Conservation (phyloP, 768 basidiomycete species). For the Tylopilus cervinicoccineus region DNA sequence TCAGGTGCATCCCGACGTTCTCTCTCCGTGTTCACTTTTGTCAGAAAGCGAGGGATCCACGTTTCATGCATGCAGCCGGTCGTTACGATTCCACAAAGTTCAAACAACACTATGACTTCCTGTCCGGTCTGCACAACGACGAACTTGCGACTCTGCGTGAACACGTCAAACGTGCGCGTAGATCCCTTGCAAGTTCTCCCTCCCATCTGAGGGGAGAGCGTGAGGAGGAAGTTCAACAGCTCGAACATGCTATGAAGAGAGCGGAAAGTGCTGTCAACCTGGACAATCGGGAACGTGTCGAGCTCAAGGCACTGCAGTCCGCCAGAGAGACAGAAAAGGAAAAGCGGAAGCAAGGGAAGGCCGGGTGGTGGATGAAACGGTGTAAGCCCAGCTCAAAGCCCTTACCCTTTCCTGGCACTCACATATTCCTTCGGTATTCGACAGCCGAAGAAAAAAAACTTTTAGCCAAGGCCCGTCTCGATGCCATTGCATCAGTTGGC, state of each 20-base stretch:
- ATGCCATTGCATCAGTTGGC: conserved; percentile 71
- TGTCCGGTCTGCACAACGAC: conserved; percentile 55
- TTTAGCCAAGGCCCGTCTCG: conserved; percentile 70
- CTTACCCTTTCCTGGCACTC: neutral
- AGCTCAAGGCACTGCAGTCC: conserved; percentile 57
- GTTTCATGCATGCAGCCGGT: conserved; percentile 75
- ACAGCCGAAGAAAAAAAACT: conserved; percentile 77
- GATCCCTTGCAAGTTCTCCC: conserved; percentile 58
- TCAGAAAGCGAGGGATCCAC: conserved; percentile 81
- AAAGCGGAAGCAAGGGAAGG: conserved; percentile 74
- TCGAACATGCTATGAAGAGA: conserved; percentile 73
- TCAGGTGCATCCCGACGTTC: neutral
- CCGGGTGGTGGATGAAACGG: conserved; percentile 81
- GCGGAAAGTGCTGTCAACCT: conserved; percentile 74
- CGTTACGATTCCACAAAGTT: conserved; percentile 63
- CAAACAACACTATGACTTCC: conserved; percentile 68
- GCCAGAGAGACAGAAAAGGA: conserved; percentile 45
- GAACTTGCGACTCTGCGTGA: conserved; percentile 67
- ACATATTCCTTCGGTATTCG: neutral
- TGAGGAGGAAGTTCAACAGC: conserved; percentile 60
- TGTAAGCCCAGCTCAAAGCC: conserved; percentile 43
- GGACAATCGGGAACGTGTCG: conserved; percentile 64
- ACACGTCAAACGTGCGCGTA: conserved; percentile 64
- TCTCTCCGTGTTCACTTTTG: neutral
- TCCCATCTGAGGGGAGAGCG: conserved; percentile 54